phyloP scores from a whole-genome alignment of 2,329 filamentous ascomycete species.

The Colletotrichum horii region DNA sequence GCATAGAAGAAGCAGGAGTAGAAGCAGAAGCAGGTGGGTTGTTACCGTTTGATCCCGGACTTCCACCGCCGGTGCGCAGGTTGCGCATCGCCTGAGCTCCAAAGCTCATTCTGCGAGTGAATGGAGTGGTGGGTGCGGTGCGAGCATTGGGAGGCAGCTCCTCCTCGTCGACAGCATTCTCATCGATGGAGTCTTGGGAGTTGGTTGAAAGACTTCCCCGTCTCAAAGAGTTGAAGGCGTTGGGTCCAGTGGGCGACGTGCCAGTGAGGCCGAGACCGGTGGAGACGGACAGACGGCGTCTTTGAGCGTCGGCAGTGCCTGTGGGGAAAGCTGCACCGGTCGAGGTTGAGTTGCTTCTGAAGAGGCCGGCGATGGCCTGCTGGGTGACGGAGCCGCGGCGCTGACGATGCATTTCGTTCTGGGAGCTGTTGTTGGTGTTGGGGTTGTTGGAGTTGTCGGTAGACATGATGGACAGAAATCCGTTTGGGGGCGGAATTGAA shows the following conservation, averaged over 20 bases:
- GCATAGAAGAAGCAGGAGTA: constrained; percentile 37
- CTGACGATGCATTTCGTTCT: constrained; percentile 33
- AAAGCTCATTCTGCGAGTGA: constrained; percentile 87
- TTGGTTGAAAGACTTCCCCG: constrained; percentile 75
- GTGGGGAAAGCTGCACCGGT: constrained; percentile 49
- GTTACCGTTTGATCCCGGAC: constrained; percentile 69
- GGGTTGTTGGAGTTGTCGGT: constrained; percentile 13
- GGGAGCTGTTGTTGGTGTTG: constrained; percentile 1
- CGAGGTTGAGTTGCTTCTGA: constrained; percentile 60
- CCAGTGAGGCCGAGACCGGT: constrained; percentile 79
- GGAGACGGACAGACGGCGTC: constrained; percentile 75
- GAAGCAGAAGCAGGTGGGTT: constrained; percentile 44
- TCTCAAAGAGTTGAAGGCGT: constrained; percentile 57
- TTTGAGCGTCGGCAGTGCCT: constrained; percentile 55
- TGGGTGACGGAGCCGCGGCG: constrained; percentile 64
- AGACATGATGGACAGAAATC: constrained; percentile 14
- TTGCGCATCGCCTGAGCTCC: constrained; percentile 80
- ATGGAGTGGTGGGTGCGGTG: constrained; percentile 73
- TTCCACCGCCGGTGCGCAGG: constrained; percentile 64
- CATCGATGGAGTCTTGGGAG: constrained; percentile 66
- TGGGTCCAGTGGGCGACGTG: constrained; percentile 64
- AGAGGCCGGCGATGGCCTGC: constrained; percentile 63
- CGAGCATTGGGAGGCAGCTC: constrained; percentile 56
- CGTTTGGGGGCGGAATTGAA: background rate
- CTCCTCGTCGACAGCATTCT: constrained; percentile 76